Percentiles rank a stretch among this genome's conserved stretches.
Conservation (phyloP, 306 rosid species). For the Astragalus membranaceus region DNA sequence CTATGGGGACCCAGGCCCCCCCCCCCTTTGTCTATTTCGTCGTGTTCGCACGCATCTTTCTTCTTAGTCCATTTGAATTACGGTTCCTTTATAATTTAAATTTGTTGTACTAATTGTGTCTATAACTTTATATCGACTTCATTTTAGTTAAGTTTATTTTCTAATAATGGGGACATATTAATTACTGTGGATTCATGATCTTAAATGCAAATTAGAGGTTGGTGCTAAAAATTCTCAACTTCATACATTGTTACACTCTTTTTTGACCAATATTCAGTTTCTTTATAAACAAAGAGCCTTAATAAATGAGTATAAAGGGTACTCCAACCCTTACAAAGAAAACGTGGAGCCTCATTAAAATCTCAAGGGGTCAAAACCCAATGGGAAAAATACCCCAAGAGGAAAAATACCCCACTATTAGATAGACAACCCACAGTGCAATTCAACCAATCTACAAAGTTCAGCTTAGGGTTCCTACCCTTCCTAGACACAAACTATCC, state of each 20-base stretch:
- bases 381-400: too few species aligned
- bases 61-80: background rate
- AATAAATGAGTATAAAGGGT: background rate
- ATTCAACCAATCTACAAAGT: too few species aligned
- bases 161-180: background rate
- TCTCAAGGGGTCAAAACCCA: too few species aligned
- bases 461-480: too few species aligned
- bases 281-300: background rate
- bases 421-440: too few species aligned
- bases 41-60: slow-evolving; percentile 77
- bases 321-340: too few species aligned
- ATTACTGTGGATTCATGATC: background rate
- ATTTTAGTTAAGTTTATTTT: background rate
- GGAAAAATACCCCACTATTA: too few species aligned
- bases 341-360: too few species aligned
- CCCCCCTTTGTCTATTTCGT: slow-evolving; percentile 49
- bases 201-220: background rate
- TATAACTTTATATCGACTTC: background rate
- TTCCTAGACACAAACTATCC: too few species aligned
- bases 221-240: background rate
- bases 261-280: slow-evolving; percentile 19
- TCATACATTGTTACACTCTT: background rate
- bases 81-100: background rate
- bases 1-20: slow-evolving; percentile 24
- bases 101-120: background rate